A percentile compares a stretch with the other conserved stretches of the same genome.
Conservation (phyloP, 2,329 filamentous ascomycete species). For the Dendryphion nanum region DNA sequence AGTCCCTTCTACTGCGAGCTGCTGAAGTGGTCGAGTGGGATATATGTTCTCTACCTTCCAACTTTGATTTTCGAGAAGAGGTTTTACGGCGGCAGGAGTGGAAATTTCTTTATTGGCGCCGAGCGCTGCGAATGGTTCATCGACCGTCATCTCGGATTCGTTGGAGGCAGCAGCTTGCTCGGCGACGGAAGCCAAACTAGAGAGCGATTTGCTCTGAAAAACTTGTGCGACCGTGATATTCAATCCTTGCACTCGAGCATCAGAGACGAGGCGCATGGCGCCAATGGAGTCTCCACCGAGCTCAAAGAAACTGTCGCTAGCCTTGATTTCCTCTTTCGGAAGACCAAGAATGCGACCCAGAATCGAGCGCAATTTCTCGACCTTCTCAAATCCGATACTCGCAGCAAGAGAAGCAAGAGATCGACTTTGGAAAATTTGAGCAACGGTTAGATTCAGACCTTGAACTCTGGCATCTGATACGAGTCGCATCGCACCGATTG, state of each 20-base stretch:
- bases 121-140: slow-evolving; percentile 55
- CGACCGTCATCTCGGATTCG: slow-evolving; percentile 14
- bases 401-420: slow-evolving; percentile 54
- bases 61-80: slow-evolving; percentile 51
- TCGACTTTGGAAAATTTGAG: slow-evolving; percentile 44
- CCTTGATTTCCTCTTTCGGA: slow-evolving; percentile 33
- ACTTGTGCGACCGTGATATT: slow-evolving; percentile 44
- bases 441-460: slow-evolving; percentile 41
- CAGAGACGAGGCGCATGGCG: slow-evolving; percentile 47
- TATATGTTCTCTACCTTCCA: slow-evolving; percentile 57
- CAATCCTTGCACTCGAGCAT: slow-evolving; percentile 36
- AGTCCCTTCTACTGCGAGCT: slow-evolving; percentile 59
- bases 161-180: slow-evolving; percentile 33
- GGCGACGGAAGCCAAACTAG: slow-evolving; percentile 25
- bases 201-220: slow-evolving; percentile 45
- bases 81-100: slow-evolving; percentile 49
- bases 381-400: slow-evolving; percentile 38
- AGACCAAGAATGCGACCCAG: slow-evolving; percentile 31
- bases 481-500: slow-evolving; percentile 46
- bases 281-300: slow-evolving; percentile 49
- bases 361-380: slow-evolving; percentile 26
- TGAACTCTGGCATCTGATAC: slow-evolving; percentile 38
- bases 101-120: slow-evolving; percentile 45
- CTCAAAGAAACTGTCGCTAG: slow-evolving; percentile 45
- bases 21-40: slow-evolving; percentile 59